Conservation (phyloP, 441 rosid species). For the Bocquillonia castaneifolia region DNA sequence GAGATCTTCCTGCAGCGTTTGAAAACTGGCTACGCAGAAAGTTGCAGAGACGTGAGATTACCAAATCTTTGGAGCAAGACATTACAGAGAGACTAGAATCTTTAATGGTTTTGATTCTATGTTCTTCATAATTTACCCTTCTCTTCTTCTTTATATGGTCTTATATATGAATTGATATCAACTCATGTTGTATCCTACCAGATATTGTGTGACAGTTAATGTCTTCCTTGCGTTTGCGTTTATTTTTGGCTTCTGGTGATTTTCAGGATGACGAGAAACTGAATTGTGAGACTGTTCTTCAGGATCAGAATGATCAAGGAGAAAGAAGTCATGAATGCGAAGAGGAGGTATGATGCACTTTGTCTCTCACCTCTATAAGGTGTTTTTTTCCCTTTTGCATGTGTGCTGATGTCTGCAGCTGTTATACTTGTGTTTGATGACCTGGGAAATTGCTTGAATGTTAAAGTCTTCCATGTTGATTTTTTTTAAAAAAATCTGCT, state of each 20-base stretch:
- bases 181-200: constrained; percentile 5
- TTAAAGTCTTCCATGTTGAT: background rate
- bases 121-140: background rate
- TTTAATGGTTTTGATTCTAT: constrained; percentile 39
- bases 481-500: background rate
- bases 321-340: background rate
- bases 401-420: constrained; percentile 1
- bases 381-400: background rate
- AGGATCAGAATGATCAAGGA: constrained; percentile 14
- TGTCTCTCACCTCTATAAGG: background rate
- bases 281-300: constrained; percentile 1
- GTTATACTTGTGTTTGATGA: background rate
- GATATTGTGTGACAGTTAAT: background rate
- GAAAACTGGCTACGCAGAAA: constrained; percentile 58
- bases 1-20: constrained; percentile 71
- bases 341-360: background rate
- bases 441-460: background rate
- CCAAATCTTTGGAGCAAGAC: constrained; percentile 58
- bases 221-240: constrained; percentile 2
- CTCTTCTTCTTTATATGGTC: background rate
- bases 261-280: constrained; percentile 8
- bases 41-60: constrained; percentile 45
- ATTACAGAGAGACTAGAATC: constrained; percentile 41
- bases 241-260: constrained; percentile 9
- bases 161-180: background rate